Conservation (phyloP, 2,329 filamentous ascomycete species). For the Alternaria viburni region DNA sequence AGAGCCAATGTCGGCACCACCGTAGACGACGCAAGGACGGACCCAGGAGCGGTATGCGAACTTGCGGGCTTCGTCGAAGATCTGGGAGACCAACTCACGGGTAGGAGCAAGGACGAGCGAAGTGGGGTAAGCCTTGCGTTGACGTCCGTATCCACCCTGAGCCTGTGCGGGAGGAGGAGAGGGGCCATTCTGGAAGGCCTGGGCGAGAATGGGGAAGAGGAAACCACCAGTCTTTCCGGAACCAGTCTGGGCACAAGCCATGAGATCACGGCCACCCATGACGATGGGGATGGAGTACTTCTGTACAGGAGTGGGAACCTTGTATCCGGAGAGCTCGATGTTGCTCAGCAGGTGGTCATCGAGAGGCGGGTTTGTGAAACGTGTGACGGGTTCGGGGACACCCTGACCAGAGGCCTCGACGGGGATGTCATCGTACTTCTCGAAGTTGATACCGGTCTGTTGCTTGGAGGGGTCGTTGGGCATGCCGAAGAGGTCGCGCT, state of each 20-base stretch:
- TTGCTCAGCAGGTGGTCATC: slow-evolving; percentile 93
- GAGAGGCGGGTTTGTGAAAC: slow-evolving; percentile 92
- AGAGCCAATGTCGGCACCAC: slow-evolving; percentile 97
- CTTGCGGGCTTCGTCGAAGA: slow-evolving; percentile 96
- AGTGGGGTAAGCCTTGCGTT: slow-evolving; percentile 97
- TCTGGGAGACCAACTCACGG: slow-evolving; percentile 97
- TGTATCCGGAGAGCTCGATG: slow-evolving; percentile 93
- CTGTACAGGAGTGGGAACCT: slow-evolving; percentile 94
- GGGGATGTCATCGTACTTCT: slow-evolving; percentile 99
- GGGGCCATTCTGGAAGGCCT: slow-evolving; percentile 90
- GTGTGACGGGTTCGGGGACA: slow-evolving; percentile 87
- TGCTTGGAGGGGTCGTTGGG: slow-evolving; percentile 93
- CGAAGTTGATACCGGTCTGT: slow-evolving; percentile 98
- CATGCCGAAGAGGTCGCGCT: slow-evolving; percentile 94
- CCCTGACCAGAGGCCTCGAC: slow-evolving; percentile 95
- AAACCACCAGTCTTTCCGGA: slow-evolving; percentile 99
- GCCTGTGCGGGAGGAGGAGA: slow-evolving; percentile 69
- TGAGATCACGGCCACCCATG: slow-evolving; percentile 95
- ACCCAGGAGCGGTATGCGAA: slow-evolving; percentile 99
- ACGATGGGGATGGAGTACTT: slow-evolving; percentile 99
- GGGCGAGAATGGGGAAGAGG: slow-evolving; percentile 98
- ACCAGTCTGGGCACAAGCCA: slow-evolving; percentile 99
- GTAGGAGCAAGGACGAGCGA: slow-evolving; percentile 95
- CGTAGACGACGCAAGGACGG: slow-evolving; percentile 96
- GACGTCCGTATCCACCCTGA: slow-evolving; percentile 73